Evolutionary conservation across 306 rosid species (phyloP).

Genomic region (Styphnolobium japonicum): DNA sequence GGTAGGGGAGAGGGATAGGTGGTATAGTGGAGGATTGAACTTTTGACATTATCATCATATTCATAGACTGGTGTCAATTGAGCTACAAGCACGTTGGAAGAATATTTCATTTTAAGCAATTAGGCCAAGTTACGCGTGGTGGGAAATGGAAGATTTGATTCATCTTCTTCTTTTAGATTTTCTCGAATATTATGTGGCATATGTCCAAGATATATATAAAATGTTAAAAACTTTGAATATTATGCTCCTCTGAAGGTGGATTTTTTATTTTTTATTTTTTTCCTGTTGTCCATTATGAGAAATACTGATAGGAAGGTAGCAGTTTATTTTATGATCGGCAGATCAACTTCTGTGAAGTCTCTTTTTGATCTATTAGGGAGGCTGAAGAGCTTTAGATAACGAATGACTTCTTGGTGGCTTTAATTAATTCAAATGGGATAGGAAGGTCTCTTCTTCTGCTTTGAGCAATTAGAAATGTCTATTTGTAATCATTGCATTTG

Average conservation of each 20-base stretch:
- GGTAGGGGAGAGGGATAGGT: neutral
- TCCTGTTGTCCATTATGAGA: no score
- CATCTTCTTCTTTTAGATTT: neutral
- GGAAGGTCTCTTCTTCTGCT: neutral
- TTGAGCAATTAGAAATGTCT: neutral
- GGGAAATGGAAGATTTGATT: neutral
- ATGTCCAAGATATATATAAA: neutral
- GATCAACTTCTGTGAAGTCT: no score
- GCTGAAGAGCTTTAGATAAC: neutral
- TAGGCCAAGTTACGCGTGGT: neutral
- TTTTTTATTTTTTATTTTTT: no score
- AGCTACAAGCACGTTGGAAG: neutral
- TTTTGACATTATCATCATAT: no score
- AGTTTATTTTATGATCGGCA: no score
- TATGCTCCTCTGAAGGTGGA: no score
- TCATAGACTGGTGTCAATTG: no score
- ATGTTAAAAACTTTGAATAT: no score
- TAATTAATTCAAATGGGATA: neutral
- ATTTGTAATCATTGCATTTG: neutral
- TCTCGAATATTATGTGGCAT: neutral
- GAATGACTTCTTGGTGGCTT: neutral
- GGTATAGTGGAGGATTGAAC: neutral
- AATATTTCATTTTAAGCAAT: neutral
- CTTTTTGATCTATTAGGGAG: no score
- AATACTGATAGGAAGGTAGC: no score